phyloP scores from a whole-genome alignment of 2,329 filamentous ascomycete genomes.

The Fusarium chuoi region DNA sequence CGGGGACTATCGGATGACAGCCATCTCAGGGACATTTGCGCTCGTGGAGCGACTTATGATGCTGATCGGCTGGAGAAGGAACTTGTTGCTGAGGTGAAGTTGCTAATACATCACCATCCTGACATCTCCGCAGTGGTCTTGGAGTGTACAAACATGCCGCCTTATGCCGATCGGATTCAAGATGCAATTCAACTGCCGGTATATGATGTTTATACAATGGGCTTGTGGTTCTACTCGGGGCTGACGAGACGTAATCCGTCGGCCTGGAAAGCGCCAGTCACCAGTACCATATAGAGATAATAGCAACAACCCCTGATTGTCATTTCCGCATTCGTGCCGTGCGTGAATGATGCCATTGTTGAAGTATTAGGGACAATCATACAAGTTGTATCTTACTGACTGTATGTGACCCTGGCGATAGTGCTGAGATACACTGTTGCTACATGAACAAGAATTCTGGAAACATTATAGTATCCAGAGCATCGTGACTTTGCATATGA shows the following conservation, averaged over 20 bases:
- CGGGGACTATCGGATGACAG: slow-evolving; percentile 38
- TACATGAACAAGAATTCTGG: too few species aligned
- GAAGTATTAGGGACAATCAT: too few species aligned
- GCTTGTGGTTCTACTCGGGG: slow-evolving; percentile 50
- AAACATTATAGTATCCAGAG: background rate
- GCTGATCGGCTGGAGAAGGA: slow-evolving; percentile 32
- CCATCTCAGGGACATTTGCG: slow-evolving; percentile 33
- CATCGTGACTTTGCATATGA: fast-evolving
- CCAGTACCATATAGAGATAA: slow-evolving; percentile 54
- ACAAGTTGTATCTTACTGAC: too few species aligned
- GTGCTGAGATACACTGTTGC: background rate
- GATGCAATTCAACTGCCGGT: slow-evolving; percentile 44
- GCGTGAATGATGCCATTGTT: fast-evolving
- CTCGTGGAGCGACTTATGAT: slow-evolving; percentile 30
- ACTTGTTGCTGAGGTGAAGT: slow-evolving; percentile 31
- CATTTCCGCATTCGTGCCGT: background rate
- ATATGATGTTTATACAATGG: slow-evolving; percentile 52
- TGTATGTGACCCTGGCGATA: too few species aligned
- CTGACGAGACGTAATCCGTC: slow-evolving; percentile 23
- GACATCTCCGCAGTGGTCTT: slow-evolving; percentile 40
- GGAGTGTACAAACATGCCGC: slow-evolving; percentile 53
- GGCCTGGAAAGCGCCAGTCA: background rate
- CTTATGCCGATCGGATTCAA: slow-evolving; percentile 48
- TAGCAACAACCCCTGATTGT: fast-evolving
- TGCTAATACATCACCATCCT: slow-evolving; percentile 19